Evolutionary conservation across 2,329 filamentous ascomycete species (phyloP).

Genomic region (Neurospora sp.): DNA sequence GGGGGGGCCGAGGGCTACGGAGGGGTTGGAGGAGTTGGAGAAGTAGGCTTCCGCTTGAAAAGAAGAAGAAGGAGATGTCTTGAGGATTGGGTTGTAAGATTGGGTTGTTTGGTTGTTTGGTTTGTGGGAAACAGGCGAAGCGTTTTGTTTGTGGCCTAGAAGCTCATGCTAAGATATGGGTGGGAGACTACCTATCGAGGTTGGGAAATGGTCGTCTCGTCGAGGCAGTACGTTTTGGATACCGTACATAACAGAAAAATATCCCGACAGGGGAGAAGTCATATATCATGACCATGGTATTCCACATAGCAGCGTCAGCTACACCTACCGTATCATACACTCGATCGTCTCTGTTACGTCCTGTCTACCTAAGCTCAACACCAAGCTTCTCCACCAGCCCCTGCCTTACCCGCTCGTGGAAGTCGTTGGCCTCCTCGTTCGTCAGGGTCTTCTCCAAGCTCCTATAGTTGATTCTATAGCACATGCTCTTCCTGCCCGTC

Average conservation of each 20-base stretch:
- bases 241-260: not conserved
- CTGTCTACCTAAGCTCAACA: constrained; percentile 62
- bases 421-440: constrained; percentile 64
- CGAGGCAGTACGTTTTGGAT: not conserved
- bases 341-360: not conserved
- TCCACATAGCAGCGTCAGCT: not conserved
- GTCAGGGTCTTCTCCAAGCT: constrained; percentile 86
- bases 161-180: too few relatives aligned
- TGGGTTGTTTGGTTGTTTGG: not conserved
- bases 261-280: not conserved
- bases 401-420: constrained; percentile 59
- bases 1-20: constrained; percentile 49
- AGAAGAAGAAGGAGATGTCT: constrained; percentile 1
- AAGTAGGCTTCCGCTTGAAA: constrained; percentile 6
- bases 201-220: not conserved
- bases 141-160: not conserved
- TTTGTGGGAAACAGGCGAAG: not conserved
- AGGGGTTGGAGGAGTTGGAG: constrained; percentile 39
- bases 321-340: not conserved
- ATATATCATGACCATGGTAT: not conserved
- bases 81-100: not conserved
- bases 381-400: constrained; percentile 61
- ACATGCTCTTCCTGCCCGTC: constrained; percentile 72
- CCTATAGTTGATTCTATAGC: constrained; percentile 88
- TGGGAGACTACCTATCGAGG: too few relatives aligned